Conservation (phyloP, 331 rosid species). For the Quercus tomentella region DNA sequence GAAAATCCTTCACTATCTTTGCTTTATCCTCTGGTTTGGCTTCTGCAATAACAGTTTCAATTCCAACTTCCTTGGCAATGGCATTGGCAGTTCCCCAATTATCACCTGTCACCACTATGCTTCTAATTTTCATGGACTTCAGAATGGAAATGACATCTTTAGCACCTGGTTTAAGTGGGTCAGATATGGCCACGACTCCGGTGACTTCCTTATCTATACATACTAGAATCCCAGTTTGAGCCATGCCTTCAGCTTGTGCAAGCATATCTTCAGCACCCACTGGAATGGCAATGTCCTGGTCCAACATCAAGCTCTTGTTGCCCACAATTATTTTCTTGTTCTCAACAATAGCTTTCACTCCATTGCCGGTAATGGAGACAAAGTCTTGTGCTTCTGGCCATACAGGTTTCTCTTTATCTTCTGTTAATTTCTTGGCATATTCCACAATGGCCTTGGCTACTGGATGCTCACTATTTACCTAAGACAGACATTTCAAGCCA, state of each 20-base stretch:
- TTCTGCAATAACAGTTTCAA: constrained; percentile 69
- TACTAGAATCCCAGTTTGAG: constrained; percentile 76
- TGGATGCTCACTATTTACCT: constrained; percentile 89
- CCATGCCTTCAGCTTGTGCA: constrained; percentile 57
- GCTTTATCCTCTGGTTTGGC: constrained; percentile 81
- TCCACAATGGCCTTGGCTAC: constrained; percentile 79
- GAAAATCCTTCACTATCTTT: constrained; percentile 64
- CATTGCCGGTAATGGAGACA: constrained; percentile 63
- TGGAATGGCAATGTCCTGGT: constrained; percentile 42
- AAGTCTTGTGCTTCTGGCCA: constrained; percentile 66
- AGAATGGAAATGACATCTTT: constrained; percentile 53
- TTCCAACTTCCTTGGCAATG: constrained; percentile 71
- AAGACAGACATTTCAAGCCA: constrained; percentile 8
- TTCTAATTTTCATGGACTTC: constrained; percentile 56
- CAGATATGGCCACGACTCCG: constrained; percentile 73
- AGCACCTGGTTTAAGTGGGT: constrained; percentile 72
- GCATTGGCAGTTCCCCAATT: constrained; percentile 87
- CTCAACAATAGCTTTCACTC: constrained; percentile 61
- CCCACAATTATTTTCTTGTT: constrained; percentile 67
- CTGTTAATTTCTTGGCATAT: constrained; percentile 57
- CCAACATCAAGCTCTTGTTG: constrained; percentile 65
- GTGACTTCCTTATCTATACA: constrained; percentile 46
- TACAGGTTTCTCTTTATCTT: constrained; percentile 45
- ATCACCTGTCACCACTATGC: constrained; percentile 89
- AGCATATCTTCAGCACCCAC: constrained; percentile 51